These are phyloP conservation scores for Colletotrichum sojae DNA, from an alignment of 2,329 filamentous ascomycete species.

Conservation along the genomic window DNA sequence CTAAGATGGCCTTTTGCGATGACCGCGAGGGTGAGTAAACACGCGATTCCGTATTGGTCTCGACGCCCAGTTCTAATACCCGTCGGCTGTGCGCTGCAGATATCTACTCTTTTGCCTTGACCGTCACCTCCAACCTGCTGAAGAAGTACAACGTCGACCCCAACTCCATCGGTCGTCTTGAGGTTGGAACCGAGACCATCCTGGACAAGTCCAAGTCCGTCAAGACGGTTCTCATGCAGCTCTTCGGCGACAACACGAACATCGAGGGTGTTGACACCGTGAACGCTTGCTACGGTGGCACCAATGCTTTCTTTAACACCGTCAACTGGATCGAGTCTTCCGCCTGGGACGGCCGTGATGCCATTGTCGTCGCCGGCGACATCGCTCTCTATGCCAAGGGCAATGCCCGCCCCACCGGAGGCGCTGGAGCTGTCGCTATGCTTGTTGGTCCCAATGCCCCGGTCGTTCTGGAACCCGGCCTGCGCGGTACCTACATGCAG, in stretches of 20 bases:
- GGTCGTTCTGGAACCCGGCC: slow-evolving; percentile 82
- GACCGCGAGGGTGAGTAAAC: slow-evolving; percentile 81
- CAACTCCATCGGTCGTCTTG: slow-evolving; percentile 83
- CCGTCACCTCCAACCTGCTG: slow-evolving; percentile 82
- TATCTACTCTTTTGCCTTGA: slow-evolving; percentile 89
- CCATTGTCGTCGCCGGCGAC: slow-evolving; percentile 84
- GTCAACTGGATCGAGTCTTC: slow-evolving; percentile 91
- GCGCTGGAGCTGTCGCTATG: slow-evolving; percentile 84
- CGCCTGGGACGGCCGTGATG: slow-evolving; percentile 87
- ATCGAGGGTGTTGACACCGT: slow-evolving; percentile 87
- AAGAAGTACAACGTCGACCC: slow-evolving; percentile 87
- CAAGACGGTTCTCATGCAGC: slow-evolving; percentile 90
- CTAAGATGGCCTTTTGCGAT: slow-evolving; percentile 93
- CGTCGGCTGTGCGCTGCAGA: slow-evolving; percentile 63
- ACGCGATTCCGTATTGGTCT: neutral
- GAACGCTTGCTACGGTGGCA: slow-evolving; percentile 90
- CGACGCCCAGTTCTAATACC: neutral
- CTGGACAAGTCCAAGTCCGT: slow-evolving; percentile 93
- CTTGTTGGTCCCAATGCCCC: slow-evolving; percentile 84
- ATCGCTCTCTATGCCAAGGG: slow-evolving; percentile 91
- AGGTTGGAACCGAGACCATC: slow-evolving; percentile 89
- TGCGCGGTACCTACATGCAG: slow-evolving; percentile 85
- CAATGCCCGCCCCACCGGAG: slow-evolving; percentile 84
- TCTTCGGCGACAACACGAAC: slow-evolving; percentile 87
- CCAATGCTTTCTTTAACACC: slow-evolving; percentile 86